These are phyloP conservation scores for Vararia minispora DNA, from an alignment of 768 basidiomycete species.

Conservation along the genomic window DNA sequence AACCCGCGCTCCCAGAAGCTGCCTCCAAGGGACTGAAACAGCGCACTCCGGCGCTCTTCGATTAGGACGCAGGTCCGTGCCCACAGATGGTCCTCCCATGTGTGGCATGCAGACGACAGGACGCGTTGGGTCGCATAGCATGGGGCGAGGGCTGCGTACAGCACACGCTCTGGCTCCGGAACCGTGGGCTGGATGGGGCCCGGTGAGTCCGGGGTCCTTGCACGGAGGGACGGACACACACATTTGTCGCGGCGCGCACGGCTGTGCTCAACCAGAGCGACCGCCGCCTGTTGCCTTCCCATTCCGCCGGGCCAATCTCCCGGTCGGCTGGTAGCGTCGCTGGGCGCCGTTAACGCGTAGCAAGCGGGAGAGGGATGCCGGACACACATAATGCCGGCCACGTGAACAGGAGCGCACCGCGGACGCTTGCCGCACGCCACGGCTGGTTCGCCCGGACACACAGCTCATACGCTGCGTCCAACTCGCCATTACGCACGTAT, in stretches of 20 bases:
- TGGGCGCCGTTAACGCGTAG: conserved; percentile 8
- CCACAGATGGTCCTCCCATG: conserved; percentile 97
- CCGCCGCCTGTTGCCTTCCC: conserved; percentile 69
- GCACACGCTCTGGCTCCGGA: conserved; percentile 62
- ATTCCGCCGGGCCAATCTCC: conserved; percentile 34
- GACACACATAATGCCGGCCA: conserved; percentile 63
- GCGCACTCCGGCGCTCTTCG: conserved; percentile 67
- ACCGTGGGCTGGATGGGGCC: conserved; percentile 17
- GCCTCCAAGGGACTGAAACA: conserved; percentile 51
- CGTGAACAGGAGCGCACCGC: conserved; percentile 68
- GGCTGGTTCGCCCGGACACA: conserved; percentile 79
- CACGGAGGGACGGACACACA: conserved; percentile 24
- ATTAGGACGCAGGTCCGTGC: conserved; percentile 72
- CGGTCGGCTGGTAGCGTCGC: conserved; percentile 41
- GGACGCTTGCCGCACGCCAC: conserved; percentile 86
- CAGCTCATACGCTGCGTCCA: conserved; percentile 76
- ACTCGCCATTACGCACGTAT: conserved; percentile 72
- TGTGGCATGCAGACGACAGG: conserved; percentile 64
- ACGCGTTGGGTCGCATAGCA: conserved; percentile 52
- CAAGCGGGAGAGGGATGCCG: conserved; percentile 1
- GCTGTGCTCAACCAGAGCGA: conserved; percentile 86
- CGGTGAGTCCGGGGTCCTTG: neutral
- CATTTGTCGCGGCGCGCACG: conserved; percentile 66
- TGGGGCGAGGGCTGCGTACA: conserved; percentile 81
- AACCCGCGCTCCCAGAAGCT: conserved; percentile 75